These are phyloP conservation scores for Chlamydomonas schloesseri DNA, from an alignment of 139 green algal species.

Conservation along the genomic window DNA sequence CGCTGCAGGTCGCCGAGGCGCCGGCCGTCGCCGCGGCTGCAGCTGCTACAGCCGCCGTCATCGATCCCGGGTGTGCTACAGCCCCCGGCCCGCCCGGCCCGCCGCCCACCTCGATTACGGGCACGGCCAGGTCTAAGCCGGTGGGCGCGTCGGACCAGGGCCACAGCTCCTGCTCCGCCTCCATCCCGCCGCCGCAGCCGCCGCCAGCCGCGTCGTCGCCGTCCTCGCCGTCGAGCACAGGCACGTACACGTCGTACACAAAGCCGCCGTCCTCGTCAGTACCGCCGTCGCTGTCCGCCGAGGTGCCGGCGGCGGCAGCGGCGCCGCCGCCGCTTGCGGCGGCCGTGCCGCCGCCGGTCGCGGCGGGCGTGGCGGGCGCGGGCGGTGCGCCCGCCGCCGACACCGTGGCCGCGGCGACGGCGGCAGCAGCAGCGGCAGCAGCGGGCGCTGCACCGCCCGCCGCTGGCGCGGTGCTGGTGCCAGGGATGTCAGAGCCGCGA, in stretches of 20 bases:
- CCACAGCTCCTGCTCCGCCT: neutral
- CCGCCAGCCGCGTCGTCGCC: neutral
- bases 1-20: no score
- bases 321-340: no score
- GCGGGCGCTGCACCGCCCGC: neutral
- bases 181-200: neutral
- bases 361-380: neutral
- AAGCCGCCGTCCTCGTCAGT: slow-evolving; percentile 18
- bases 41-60: neutral
- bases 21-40: no score
- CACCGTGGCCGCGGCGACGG: neutral
- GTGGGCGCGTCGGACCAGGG: slow-evolving; percentile 5
- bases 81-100: neutral
- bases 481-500: no score
- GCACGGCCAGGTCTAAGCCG: neutral
- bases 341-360: no score
- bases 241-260: slow-evolving; percentile 60
- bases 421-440: neutral
- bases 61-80: neutral
- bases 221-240: neutral
- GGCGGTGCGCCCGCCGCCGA: neutral
- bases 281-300: neutral
- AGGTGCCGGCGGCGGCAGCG: neutral
- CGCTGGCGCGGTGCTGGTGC: neutral
- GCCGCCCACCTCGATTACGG: slow-evolving; percentile 42